Base-by-base conservation (phyloP, 768 basidiomycete species). In the Pleurotus sapidus region DNA sequence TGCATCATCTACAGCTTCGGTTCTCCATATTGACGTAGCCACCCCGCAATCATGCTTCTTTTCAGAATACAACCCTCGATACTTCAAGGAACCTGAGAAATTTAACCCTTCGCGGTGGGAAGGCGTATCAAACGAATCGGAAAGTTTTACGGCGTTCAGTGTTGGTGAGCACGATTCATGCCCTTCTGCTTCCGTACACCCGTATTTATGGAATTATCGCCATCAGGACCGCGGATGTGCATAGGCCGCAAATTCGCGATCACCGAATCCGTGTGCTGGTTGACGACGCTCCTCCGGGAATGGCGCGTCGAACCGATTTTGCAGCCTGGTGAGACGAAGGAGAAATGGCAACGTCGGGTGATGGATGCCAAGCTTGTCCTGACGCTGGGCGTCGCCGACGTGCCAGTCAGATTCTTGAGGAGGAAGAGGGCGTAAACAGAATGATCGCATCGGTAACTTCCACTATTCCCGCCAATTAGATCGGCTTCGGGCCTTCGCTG, bases 161-260 rank as follows among this genome's bases (percentile, higher is more conserved):
- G 63, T 79, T 20, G 80, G 79, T 69, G 37, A 40, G 51, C 9
- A 17, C 12, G 30, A 34, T 34, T 34, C 30, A 34, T 34, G 8
- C 30, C 30, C 9, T 34, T 34, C 9, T 34, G 30, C 9, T 34
- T 34, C 30, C 9, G 9, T 34, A 34, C 30, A 11, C 30, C 30
- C 11, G 9, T 34, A 7, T 4, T 38, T n/a, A 23, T 50, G 39
- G 39, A 46, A 46, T 17, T 15, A 38, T 18, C 17, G 50, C 38
- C 8, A 15, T 45, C 59, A 76, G 80, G 80, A 47, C 81, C 82
- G 27, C 76, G 83, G 14, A 72, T 74, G 4, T 87, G 84, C 59
- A 67, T 84, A 11, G 84, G 84, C 4, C 70, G 80, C 25, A 81
- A 76, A 59, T 86, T 87, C 60, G 81, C 84, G 2, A 72, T 74